A percentile compares a stretch with the other conserved stretches of the same genome.
Conservation (phyloP, 2,329 filamentous ascomycete genomes). For the Tympanopsis confertula region DNA sequence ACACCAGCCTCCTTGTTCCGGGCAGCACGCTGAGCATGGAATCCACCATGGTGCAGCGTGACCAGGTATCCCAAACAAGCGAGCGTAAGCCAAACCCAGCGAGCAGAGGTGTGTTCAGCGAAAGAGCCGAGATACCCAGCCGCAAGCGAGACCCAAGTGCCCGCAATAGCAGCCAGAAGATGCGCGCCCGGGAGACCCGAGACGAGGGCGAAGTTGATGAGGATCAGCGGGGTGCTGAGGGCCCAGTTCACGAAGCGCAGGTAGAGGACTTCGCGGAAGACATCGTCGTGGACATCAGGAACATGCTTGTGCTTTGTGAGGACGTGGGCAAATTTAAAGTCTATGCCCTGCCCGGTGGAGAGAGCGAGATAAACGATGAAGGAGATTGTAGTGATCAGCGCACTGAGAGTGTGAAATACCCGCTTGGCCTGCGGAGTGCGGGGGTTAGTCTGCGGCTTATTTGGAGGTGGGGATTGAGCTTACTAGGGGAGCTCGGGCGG, state of each 20-base stretch:
- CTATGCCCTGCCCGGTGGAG: neutral
- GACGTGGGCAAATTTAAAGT: neutral
- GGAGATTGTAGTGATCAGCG: neutral
- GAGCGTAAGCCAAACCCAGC: neutral
- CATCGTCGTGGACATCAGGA: neutral
- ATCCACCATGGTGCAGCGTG: neutral
- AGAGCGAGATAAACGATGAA: neutral
- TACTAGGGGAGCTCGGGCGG: neutral
- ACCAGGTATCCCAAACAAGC: neutral
- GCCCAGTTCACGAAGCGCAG: neutral
- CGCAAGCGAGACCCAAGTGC: neutral
- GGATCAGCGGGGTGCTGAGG: neutral
- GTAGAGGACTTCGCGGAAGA: neutral
- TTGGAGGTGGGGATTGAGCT: too few species aligned
- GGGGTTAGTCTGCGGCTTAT: neutral
- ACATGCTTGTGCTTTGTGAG: neutral
- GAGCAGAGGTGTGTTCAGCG: neutral
- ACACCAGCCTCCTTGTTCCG: neutral
- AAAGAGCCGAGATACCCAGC: neutral
- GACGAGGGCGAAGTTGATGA: neutral
- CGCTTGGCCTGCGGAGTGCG: neutral
- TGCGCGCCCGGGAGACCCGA: slow-evolving; percentile 1
- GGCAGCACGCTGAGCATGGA: neutral
- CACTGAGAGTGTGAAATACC: neutral
- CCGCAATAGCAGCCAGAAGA: neutral